Evolutionary conservation across 176 grass and related monocot species (phyloP), one percentile per base, ranked within the genome.

Genomic region (Coix lacrymajobi): DNA sequence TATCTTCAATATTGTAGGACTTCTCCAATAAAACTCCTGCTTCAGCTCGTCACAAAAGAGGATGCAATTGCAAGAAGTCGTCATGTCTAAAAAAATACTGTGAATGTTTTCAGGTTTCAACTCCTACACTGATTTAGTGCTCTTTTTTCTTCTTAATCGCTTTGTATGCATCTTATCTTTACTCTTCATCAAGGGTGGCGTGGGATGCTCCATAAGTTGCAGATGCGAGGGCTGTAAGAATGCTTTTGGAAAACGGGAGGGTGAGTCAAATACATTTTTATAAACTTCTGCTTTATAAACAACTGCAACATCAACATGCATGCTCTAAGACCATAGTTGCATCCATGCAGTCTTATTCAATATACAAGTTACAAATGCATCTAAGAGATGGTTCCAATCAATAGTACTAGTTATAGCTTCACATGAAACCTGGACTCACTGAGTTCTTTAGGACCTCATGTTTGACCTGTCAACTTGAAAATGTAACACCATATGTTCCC

Each of bases 21-120:
- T 92, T 90, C 62, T 67, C 76, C 62, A 95, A 99, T 84, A 99
- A 88, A 52, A 99, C 96, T 89, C 96, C 96, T 85, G 93, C 96
- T 83, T 96, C 96, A 57, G 87, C 96, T 66, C 89, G 96, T 77
- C 96, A 99, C 45, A 99, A 99, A 88, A 92, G 96, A 75, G 96
- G 96, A 25, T 99, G 96, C 83, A 99, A 99, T 80, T 99, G 96
- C 76, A 99, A 99, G 81, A 99, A 96, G 41, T 99, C 96, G 5
- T 96, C 87, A 0, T 99, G 96, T 79, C 76, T 93, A 40, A 99
- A 99, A 81, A 99, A 96, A 88, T 99, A 99, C 36, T 99, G 96
- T 34, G 96, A 99, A 93, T 99, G 96, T 40, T 99, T 90, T 77
- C 96, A 99, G 96, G 96, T 98, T 83, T 43, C 62, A 69, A 52